phyloP scores from a whole-genome alignment of 23 red algal species.

The Gracilariopsis chorda region DNA sequence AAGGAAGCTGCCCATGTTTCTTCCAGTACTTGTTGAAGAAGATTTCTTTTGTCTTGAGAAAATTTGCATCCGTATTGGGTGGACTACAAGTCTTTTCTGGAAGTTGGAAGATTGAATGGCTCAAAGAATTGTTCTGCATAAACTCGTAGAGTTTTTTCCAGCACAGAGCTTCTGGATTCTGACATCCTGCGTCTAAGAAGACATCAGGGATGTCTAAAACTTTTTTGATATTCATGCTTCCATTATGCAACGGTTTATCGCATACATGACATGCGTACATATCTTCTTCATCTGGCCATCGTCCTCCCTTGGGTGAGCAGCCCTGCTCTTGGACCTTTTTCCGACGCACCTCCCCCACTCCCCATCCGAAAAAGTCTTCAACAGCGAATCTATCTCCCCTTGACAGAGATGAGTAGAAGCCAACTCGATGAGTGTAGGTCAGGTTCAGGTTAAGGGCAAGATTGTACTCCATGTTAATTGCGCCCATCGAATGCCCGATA shows the following conservation, averaged over 20 bases:
- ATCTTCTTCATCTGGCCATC: conserved; percentile 8
- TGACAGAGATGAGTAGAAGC: conserved; percentile 46
- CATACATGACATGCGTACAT: conserved; percentile 20
- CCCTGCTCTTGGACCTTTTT: conserved; percentile 33
- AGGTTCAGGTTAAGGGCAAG: conserved; percentile 30
- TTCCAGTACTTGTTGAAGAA: conserved; percentile 69
- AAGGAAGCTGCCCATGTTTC: conserved; percentile 12
- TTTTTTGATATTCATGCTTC: conserved; percentile 25
- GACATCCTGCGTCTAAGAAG: background rate
- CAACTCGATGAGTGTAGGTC: conserved; percentile 63
- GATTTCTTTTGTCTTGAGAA: conserved; percentile 4
- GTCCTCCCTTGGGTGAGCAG: background rate
- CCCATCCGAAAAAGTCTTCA: conserved; percentile 59
- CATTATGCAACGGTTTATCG: background rate
- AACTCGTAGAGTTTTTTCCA: background rate
- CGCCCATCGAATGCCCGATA: conserved; percentile 56
- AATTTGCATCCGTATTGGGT: conserved; percentile 28
- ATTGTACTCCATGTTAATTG: conserved; percentile 40
- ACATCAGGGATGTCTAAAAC: conserved; percentile 18
- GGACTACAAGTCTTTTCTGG: conserved; percentile 8
- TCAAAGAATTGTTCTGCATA: background rate
- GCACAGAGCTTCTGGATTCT: background rate
- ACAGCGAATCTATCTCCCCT: conserved; percentile 25
- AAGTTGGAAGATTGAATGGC: conserved; percentile 40
- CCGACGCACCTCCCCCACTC: conserved; percentile 27